Evolutionary conservation across 2,329 filamentous ascomycete genomes (phyloP).

Genomic region (Fusarium sp.): DNA sequence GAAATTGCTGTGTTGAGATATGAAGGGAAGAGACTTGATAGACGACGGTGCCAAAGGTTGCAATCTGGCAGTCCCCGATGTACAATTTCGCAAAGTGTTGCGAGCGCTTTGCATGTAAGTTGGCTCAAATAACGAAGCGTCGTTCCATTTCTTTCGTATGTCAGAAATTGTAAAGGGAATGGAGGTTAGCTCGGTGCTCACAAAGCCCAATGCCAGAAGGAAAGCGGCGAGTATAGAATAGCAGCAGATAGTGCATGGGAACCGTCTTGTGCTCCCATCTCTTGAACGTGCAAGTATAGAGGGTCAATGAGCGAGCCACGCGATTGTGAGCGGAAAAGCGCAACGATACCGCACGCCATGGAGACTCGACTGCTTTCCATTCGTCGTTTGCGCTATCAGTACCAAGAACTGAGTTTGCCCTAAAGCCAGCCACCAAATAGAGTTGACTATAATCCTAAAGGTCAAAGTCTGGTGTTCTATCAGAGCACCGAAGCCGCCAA

Average conservation of each 20-base stretch:
- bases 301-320: not conserved
- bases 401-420: not conserved
- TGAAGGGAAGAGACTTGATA: not conserved
- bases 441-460: too few species aligned
- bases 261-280: not conserved
- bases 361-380: not conserved
- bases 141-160: not conserved
- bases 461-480: too few species aligned
- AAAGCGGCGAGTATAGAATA: not conserved
- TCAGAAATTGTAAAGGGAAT: not conserved
- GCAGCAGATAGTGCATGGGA: not conserved
- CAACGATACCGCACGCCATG: not conserved
- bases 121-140: not conserved
- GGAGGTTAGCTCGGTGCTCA: not conserved
- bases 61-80: not conserved
- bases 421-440: too few species aligned
- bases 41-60: not conserved
- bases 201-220: not conserved
- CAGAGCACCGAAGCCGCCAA: too few species aligned
- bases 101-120: not conserved
- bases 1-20: not conserved
- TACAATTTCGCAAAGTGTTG: not conserved
- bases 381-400: not conserved
- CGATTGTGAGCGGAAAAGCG: not conserved
- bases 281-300: not conserved